Evolutionary conservation across 129 eudicot genomes (phyloP).

Genomic region (Erigeron canadensis): DNA sequence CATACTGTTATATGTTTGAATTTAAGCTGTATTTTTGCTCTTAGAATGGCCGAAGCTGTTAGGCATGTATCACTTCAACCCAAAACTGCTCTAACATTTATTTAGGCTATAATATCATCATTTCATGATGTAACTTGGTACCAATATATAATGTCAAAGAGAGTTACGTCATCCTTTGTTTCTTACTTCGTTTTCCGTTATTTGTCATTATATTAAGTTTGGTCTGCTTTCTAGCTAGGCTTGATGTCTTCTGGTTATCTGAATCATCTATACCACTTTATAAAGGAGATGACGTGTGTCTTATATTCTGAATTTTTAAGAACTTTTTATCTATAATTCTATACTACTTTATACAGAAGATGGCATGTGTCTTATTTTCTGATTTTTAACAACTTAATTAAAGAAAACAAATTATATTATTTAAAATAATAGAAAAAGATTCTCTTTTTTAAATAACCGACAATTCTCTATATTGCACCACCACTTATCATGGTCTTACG

Average conservation of each 20-base stretch:
- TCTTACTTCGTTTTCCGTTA: conserved; percentile 21
- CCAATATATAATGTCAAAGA: conserved; percentile 12
- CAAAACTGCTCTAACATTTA: conserved; percentile 5
- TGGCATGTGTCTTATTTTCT: too few relatives aligned
- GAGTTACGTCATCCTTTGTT: conserved; percentile 1
- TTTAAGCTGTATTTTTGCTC: conserved; percentile 15
- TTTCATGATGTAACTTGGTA: not conserved
- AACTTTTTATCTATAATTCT: too few relatives aligned
- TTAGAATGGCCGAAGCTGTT: conserved; percentile 9
- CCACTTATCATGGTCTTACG: too few relatives aligned
- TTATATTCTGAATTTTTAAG: too few relatives aligned
- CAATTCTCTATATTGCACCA: too few relatives aligned
- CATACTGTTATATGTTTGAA: not conserved
- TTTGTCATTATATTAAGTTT: conserved; percentile 16
- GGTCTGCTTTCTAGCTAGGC: conserved; percentile 19
- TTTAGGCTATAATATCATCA: conserved; percentile 6
- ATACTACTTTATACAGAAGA: too few relatives aligned
- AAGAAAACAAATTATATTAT: too few relatives aligned
- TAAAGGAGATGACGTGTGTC: too few relatives aligned
- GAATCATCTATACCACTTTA: too few relatives aligned
- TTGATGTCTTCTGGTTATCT: conserved; percentile 12
- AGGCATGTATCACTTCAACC: conserved; percentile 22
- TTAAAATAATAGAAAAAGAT: too few relatives aligned
- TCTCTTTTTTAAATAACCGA: too few relatives aligned
- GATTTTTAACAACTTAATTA: too few relatives aligned